Evolutionary conservation across 2,329 filamentous ascomycete species (phyloP), one percentile per base, ranked within the genome.

Genomic region (Xylaria polymorpha): DNA sequence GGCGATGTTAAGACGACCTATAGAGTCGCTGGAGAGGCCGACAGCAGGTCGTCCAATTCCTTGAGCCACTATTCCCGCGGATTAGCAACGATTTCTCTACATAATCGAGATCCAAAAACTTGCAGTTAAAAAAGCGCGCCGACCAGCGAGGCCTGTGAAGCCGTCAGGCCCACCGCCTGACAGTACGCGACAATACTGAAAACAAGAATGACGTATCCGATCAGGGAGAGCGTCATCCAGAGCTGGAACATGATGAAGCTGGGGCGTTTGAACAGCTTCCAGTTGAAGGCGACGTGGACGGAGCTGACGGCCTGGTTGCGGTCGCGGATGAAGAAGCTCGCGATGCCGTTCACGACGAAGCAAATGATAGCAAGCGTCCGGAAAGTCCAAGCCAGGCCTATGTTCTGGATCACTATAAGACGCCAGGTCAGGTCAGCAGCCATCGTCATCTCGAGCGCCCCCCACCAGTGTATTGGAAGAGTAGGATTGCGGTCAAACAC

Each of bases 131-230:
- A 85, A 44, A 94, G 80, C 4, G 92, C 92, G n/a, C 88, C 90
- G 55, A 93, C 85, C 18, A 94, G 83, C 0, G 90, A 89, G 7
- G 91, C 92, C 75, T 94, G 89, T 5, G 86, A 84, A 1, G 91
- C 83, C 0, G 85, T 84, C 37, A 94, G 85, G 1, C 92, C 92
- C 51, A 94, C 87, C 4, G 85, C 85, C 65, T 87, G 85, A 44
- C 90, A 90, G 76, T 94, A 95, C 77, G 91, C 92, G 15, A 92
- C 89, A 55, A 94, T 81, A 12, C 88, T 91, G 79, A 94, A 95
- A 53, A 94, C 85, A n/a, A 94, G 84, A 4, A 93, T 90, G 32
- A 92, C 85, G 74, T 95, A 95, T 5, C 86, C 91, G 15, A 95
- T 81, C 81, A 94, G 88, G 68, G 86, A 90, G 71, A 94, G 89